phyloP scores from a whole-genome alignment of 176 grass and related monocot species.

The Rhynchospora pubera region DNA sequence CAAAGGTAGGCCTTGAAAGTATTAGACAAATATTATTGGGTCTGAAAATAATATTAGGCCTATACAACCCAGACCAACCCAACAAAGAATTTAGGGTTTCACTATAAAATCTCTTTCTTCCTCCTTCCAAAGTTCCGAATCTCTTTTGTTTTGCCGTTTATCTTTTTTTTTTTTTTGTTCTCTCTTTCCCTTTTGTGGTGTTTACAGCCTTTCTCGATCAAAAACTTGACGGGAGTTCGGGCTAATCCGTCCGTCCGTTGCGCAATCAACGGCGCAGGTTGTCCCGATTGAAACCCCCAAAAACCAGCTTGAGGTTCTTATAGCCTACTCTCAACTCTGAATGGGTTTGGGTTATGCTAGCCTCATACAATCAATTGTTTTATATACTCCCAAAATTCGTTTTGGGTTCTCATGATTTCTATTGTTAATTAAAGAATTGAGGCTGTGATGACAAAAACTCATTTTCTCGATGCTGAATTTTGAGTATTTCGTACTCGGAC shows the following conservation, averaged over 20 bases:
- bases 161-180: neutral
- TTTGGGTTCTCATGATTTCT: neutral
- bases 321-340: slow-evolving; percentile 12
- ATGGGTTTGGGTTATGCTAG: slow-evolving; percentile 36
- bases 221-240: neutral
- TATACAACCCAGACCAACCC: neutral
- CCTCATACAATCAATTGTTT: slow-evolving; percentile 1
- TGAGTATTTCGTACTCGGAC: slow-evolving; percentile 17
- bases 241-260: slow-evolving; percentile 2
- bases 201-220: neutral
- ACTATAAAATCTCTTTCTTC: neutral
- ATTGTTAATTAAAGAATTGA: slow-evolving; percentile 3
- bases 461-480: slow-evolving; percentile 33
- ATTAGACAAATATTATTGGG: neutral
- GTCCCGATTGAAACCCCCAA: slow-evolving; percentile 6
- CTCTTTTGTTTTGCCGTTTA: neutral
- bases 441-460: slow-evolving; percentile 51
- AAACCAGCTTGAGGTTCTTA: slow-evolving; percentile 15
- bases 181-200: no score
- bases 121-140: neutral
- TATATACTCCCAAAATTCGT: neutral
- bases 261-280: slow-evolving; percentile 17
- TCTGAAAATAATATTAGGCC: neutral
- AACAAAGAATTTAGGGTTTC: neutral
- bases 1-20: neutral